Base-by-base conservation (phyloP, 176 grass and related monocot genomes). In the Pharus latifolius region DNA sequence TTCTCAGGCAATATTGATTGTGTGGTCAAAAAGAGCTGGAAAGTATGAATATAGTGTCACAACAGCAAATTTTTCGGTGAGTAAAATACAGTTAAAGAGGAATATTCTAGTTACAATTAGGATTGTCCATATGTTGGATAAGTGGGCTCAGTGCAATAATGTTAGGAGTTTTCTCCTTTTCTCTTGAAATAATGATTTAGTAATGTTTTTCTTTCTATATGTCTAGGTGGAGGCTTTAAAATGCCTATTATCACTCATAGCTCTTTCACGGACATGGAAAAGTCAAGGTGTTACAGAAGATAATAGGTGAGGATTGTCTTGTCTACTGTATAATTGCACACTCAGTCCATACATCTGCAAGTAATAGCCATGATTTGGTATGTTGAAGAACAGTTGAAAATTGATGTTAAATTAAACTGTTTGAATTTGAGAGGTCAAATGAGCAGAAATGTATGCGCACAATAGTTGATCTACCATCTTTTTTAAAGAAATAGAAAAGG, bases 31-130 rank as follows among this genome's bases (percentile, higher is more conserved):
- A 80, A 90, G 84, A 93, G 84, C 70, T 75, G 84, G 84, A 64
- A 88, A 90, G 58, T 98, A 90, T 73, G 89, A 98, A 55, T 93
- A 98, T 33, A 98, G 89, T 90, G 84, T 98, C 65, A 98, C 86
- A 72, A 93, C 94, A 53, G 90, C 94, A 47, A 98, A 98, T 77
- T 98, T 98, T 79, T 88, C 74, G 45, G 94, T 93, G 65, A 90
- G 94, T 2, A 25, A 68, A 67, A 63, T 44, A 16, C 20, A n/a
- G n/a, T n/a, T n/a, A n/a, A n/a, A n/a, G n/a, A n/a, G n/a, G n/a
- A n/a, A n/a, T n/a, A n/a, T n/a, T n/a, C n/a, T n/a, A n/a, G n/a
- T n/a, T n/a, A n/a, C n/a, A n/a, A n/a, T n/a, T n/a, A n/a, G n/a
- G n/a, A n/a, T n/a, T n/a, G n/a, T n/a, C n/a, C n/a, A n/a, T n/a